A percentile compares a stretch with the other conserved stretches of the same genome.
Conservation (phyloP, 2,329 filamentous ascomycete genomes). For the Aspergillus candidus region DNA sequence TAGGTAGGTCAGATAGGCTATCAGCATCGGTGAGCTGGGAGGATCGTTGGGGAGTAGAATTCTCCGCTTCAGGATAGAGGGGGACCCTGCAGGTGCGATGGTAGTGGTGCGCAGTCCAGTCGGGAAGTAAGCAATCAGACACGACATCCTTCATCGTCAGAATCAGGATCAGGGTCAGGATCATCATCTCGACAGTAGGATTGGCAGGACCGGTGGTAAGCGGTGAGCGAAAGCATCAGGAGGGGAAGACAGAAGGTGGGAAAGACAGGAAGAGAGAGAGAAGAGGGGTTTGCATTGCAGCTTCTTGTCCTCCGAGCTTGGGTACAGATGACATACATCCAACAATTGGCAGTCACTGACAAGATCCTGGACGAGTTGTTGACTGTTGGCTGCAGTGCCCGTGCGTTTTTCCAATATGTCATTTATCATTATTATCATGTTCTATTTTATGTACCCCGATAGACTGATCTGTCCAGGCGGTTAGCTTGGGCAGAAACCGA, state of each 20-base stretch:
- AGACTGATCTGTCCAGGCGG: slow-evolving; percentile 3
- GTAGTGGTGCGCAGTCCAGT: no score
- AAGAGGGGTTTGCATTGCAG: slow-evolving; percentile 8
- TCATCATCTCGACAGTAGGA: no score
- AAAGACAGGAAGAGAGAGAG: background rate
- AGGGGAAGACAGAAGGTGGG: no score
- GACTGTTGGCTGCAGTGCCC: slow-evolving; percentile 9
- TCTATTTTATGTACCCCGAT: no score
- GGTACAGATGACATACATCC: slow-evolving; percentile 2
- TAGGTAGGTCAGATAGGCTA: background rate
- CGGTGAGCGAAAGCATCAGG: slow-evolving; percentile 5
- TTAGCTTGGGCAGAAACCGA: slow-evolving; percentile 21
- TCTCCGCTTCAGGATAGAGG: no score
- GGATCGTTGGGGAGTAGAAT: background rate
- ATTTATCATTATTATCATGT: background rate
- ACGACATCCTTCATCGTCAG: no score
- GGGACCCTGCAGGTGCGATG: no score
- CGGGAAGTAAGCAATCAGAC: no score
- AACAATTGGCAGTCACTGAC: slow-evolving; percentile 10
- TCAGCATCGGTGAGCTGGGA: slow-evolving; percentile 4
- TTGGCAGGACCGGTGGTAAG: slow-evolving; percentile 6
- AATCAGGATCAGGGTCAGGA: no score
- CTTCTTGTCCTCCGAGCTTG: slow-evolving; percentile 3
- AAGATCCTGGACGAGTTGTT: slow-evolving; percentile 9
- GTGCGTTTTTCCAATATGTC: slow-evolving; percentile 10